Conservation (phyloP, 2,329 filamentous ascomycete genomes). For the Talaromyces sp. region DNA sequence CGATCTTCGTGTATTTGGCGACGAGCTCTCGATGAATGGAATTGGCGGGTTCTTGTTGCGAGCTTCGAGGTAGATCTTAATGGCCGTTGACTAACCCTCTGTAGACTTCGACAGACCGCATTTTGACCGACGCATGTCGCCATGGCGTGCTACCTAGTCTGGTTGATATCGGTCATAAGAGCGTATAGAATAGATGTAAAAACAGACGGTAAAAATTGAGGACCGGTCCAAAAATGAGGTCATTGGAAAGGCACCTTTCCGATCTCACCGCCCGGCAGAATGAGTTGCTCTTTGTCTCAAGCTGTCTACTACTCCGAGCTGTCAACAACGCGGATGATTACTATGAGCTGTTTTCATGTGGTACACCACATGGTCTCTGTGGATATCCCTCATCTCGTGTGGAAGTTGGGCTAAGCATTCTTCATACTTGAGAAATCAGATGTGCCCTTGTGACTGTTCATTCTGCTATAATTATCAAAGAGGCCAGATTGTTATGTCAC, state of each 20-base stretch:
- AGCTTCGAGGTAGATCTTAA: constrained; percentile 2
- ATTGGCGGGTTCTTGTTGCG: constrained; percentile 19
- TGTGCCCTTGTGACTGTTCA: not conserved
- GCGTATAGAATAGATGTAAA: not conserved
- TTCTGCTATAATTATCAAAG: not conserved
- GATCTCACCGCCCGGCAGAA: constrained; percentile 16
- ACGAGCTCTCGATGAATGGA: constrained; percentile 41
- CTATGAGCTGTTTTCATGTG: not conserved
- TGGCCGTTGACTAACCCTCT: constrained; percentile 20
- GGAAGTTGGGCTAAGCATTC: not conserved
- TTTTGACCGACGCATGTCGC: not conserved
- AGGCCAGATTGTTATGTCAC: constrained; percentile 13
- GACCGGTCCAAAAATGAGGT: constrained; percentile 12
- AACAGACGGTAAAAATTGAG: too few relatives aligned
- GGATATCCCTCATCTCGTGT: not conserved
- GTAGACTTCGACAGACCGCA: constrained; percentile 22
- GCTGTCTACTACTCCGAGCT: not conserved
- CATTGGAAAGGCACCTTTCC: constrained; percentile 9
- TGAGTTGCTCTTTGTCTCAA: not conserved
- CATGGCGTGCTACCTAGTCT: constrained; percentile 4
- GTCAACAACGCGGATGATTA: not conserved
- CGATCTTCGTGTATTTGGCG: constrained; percentile 37
- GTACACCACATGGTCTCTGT: not conserved
- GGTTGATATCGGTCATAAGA: not conserved
- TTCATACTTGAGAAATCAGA: not conserved